Conservation (phyloP, 2,329 filamentous ascomycete species). For the Verticillium zaregamsianum region DNA sequence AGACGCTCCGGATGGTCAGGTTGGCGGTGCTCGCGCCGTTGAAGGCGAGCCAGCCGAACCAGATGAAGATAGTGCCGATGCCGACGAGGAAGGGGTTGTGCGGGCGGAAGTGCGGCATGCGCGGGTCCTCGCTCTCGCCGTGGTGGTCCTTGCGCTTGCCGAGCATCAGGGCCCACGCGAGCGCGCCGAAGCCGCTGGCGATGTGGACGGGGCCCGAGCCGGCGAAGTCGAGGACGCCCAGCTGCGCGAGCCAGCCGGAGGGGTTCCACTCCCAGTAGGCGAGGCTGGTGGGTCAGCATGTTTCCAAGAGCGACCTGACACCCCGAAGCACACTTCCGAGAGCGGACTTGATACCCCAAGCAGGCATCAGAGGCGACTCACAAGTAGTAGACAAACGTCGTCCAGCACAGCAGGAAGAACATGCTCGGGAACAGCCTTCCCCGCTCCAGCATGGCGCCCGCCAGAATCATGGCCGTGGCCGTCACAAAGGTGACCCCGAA, state of each 20-base stretch:
- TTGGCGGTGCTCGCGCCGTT: slow-evolving; percentile 47
- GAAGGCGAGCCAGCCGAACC: slow-evolving; percentile 58
- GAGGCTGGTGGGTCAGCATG: slow-evolving; percentile 28
- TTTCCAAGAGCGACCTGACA: too few relatives aligned
- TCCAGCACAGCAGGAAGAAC: slow-evolving; percentile 60
- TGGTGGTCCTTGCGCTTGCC: slow-evolving; percentile 50
- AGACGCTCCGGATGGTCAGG: slow-evolving; percentile 45
- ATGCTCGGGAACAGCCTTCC: slow-evolving; percentile 42
- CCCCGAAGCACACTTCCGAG: too few relatives aligned
- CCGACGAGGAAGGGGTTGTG: slow-evolving; percentile 62
- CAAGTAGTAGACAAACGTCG: slow-evolving; percentile 58
- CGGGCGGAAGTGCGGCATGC: slow-evolving; percentile 37
- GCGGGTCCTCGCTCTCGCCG: slow-evolving; percentile 37
- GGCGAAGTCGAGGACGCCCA: slow-evolving; percentile 56
- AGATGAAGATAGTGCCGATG: slow-evolving; percentile 60
- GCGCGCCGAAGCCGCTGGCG: slow-evolving; percentile 56
- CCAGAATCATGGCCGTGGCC: slow-evolving; percentile 33
- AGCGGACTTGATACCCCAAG: too few relatives aligned
- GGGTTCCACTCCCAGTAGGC: slow-evolving; percentile 66
- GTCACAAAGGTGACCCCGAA: slow-evolving; percentile 34
- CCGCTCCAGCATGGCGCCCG: slow-evolving; percentile 32
- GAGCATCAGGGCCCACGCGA: slow-evolving; percentile 60
- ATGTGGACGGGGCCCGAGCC: slow-evolving; percentile 63
- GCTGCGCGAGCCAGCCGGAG: slow-evolving; percentile 61
- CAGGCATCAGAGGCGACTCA: slow-evolving; percentile 8